These are phyloP conservation scores for Salix udensis DNA, from an alignment of 345 rosid species.

Conservation along the genomic window DNA sequence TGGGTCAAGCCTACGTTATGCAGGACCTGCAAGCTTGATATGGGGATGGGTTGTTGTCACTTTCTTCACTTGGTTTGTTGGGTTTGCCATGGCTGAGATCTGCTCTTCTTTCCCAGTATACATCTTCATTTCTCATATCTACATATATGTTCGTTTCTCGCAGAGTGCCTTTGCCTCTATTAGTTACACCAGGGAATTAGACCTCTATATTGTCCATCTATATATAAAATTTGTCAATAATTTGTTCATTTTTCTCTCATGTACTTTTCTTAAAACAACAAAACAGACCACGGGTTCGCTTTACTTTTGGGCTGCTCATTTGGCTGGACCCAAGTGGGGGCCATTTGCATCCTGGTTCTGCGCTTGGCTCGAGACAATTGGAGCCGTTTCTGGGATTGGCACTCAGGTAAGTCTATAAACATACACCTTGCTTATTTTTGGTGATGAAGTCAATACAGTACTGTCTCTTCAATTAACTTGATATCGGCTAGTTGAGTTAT, in stretches of 20 bases:
- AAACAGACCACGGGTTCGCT: constrained; percentile 68
- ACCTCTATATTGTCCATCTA: too few relatives aligned
- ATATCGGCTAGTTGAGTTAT: too few relatives aligned
- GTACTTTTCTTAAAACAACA: neutral
- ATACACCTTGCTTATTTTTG: too few relatives aligned
- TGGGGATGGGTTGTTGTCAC: constrained; percentile 71
- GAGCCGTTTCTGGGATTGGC: constrained; percentile 57
- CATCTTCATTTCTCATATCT: neutral
- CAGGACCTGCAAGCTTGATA: constrained; percentile 57
- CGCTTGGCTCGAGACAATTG: constrained; percentile 67
- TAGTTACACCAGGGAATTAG: too few relatives aligned
- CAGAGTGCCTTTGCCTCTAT: neutral
- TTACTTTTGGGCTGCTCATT: constrained; percentile 68
- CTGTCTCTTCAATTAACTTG: too few relatives aligned
- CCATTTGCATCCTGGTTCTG: constrained; percentile 71
- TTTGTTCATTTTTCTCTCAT: neutral
- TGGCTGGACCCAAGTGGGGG: constrained; percentile 61
- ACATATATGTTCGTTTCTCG: too few relatives aligned
- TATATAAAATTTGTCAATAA: too few relatives aligned
- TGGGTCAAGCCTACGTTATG: constrained; percentile 55
- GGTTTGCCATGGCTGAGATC: constrained; percentile 64
- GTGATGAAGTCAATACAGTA: too few relatives aligned
- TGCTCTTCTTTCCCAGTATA: constrained; percentile 64
- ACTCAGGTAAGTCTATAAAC: constrained; percentile 36
- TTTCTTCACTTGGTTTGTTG: constrained; percentile 64